A percentile compares a stretch with the other conserved stretches of the same genome.
phyloP scores from a whole-genome alignment of 176 grass and related monocot species.

The Aegilops sharonensis region DNA sequence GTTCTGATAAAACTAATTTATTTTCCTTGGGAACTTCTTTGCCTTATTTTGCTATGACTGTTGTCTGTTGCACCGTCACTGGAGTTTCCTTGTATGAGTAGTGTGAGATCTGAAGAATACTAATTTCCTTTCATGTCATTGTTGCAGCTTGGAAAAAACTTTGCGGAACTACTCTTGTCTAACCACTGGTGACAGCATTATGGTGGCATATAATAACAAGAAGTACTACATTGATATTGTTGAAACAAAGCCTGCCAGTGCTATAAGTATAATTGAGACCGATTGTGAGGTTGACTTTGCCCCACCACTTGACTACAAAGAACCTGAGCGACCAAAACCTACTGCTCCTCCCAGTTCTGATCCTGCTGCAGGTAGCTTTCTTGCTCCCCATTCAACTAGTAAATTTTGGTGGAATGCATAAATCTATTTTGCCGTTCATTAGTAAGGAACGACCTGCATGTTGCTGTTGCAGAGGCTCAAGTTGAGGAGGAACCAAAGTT shows the following conservation, averaged over 20 bases:
- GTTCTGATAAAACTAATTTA: slow-evolving; percentile 23
- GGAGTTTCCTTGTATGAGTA: neutral
- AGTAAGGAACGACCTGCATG: neutral
- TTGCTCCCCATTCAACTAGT: neutral
- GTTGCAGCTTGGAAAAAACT: slow-evolving; percentile 90
- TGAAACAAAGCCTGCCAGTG: slow-evolving; percentile 88
- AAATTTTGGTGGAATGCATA: neutral
- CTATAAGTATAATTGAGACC: slow-evolving; percentile 97
- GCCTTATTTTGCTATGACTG: slow-evolving; percentile 4
- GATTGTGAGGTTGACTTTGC: slow-evolving; percentile 99
- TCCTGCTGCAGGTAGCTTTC: slow-evolving; percentile 43
- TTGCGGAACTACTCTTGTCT: slow-evolving; percentile 93
- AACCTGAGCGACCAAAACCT: slow-evolving; percentile 62
- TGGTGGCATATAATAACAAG: slow-evolving; percentile 98
- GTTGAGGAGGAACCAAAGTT: slow-evolving; percentile 82
- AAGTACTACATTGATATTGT: slow-evolving; percentile 99
- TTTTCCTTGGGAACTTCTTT: neutral
- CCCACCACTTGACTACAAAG: slow-evolving; percentile 93
- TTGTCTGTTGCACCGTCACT: neutral
- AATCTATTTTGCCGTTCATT: slow-evolving; percentile 24
- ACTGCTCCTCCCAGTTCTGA: slow-evolving; percentile 32
- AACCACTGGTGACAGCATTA: slow-evolving; percentile 95
- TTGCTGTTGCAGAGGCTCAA: slow-evolving; percentile 37
- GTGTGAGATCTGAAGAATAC: slow-evolving; percentile 1
- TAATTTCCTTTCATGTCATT: slow-evolving; percentile 25